Base-by-base conservation (phyloP, 78 protist species). In the Protostelium mycophagum region DNA sequence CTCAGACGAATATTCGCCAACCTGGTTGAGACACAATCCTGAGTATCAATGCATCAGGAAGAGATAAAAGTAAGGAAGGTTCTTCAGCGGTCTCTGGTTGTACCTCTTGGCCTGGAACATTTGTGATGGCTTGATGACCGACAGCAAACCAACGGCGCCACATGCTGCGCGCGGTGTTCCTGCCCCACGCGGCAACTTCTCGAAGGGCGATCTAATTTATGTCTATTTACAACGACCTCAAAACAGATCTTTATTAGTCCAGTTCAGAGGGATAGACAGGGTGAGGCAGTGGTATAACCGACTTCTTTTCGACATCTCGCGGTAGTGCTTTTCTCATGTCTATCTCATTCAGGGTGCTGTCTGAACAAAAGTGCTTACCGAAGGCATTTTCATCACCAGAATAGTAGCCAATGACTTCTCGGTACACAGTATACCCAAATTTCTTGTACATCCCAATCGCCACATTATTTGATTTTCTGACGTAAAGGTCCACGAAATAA, bases 401-500 rank as follows among this genome's bases (percentile, higher is more conserved):
- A 63, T 98, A 98, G 93, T 98, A 98, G 9, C 96, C 98, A 1
- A 96, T 29, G 28, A 97, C 98, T 0, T 90, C 86, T 0, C 99
- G 89, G 86, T 96, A 98, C 5, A 97, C 86, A 36, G 90, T 34
- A 90, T 98, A 98, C 31, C 99, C 99, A 29, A 97, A 83, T 73
- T 92, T 90, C 35, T 39, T 31, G 88, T 98, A 98, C 98, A 98
- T 97, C 84, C 38, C 38, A 28, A 97, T 94, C 0, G 99, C 99
- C 5, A 97, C 93, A 31, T 84, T 86, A 88, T 98, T 98, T 90
- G 98, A 91, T 83, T 38, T 91, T 35, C 99, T 96, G 28, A 98
- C 99, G 37, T 96, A 98, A 0, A 98, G 90, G 91, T 98, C 99
- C 9, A 98, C 99, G 87, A 98, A 98, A 87, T 96, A 98, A 29